Evolutionary conservation across 768 basidiomycete species (phyloP).

Genomic region (Tulasnella sp.): DNA sequence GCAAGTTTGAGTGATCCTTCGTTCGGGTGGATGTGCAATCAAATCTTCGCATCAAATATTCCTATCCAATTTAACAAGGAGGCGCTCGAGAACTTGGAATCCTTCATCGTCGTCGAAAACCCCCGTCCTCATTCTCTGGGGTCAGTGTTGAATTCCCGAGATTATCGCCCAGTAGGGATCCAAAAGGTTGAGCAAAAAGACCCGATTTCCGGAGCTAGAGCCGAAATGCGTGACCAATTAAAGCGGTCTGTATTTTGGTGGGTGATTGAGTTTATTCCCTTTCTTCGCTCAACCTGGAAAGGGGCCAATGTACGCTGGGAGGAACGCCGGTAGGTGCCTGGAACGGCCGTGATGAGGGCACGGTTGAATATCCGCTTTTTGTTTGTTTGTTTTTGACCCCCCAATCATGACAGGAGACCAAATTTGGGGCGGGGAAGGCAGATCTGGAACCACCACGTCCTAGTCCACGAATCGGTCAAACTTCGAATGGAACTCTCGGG

Average conservation of each 20-base stretch:
- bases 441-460: neutral
- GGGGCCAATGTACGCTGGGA: neutral
- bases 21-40: neutral
- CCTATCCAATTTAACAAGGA: neutral
- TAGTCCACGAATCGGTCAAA: neutral
- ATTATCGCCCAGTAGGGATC: neutral
- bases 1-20: neutral
- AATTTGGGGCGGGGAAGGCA: neutral
- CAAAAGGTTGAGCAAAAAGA: neutral
- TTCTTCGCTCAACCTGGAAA: neutral
- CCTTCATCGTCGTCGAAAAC: neutral
- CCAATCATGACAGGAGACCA: neutral
- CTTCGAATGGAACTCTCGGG: neutral
- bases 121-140: no score
- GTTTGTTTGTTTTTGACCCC: no score
- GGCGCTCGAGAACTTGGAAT: neutral
- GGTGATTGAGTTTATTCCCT: neutral
- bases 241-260: neutral
- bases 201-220: neutral
- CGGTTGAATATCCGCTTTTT: neutral
- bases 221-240: neutral
- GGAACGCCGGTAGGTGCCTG: neutral
- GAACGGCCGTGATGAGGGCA: no score
- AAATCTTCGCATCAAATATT: neutral
- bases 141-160: no score